phyloP scores from a whole-genome alignment of 2,329 filamentous ascomycete species.

The Setomelanomma holmii region DNA sequence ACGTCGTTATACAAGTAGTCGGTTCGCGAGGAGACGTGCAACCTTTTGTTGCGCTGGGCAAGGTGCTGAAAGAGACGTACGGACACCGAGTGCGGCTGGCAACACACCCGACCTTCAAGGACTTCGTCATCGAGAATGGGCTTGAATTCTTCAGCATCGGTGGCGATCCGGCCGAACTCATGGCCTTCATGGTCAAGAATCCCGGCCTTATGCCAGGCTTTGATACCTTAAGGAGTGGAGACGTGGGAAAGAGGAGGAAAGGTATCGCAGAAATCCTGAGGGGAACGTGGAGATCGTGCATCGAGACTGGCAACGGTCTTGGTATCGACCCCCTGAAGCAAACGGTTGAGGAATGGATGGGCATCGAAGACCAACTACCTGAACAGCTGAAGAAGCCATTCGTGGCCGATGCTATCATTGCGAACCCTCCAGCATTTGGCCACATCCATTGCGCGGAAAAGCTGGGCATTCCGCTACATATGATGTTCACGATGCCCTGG shows the following conservation, averaged over 20 bases:
- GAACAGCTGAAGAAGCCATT: constrained; percentile 64
- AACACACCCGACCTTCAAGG: constrained; percentile 58
- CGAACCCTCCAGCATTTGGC: constrained; percentile 79
- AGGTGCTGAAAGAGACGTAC: constrained; percentile 58
- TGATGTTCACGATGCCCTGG: constrained; percentile 98
- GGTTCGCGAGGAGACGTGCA: constrained; percentile 59
- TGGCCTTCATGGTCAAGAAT: constrained; percentile 90
- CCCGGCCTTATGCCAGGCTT: constrained; percentile 85
- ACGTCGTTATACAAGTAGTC: constrained; percentile 58
- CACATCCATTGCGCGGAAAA: constrained; percentile 79
- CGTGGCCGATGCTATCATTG: constrained; percentile 82
- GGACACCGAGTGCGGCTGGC: constrained; percentile 57
- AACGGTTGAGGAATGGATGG: constrained; percentile 60
- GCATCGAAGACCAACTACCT: constrained; percentile 46
- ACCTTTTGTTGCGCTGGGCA: constrained; percentile 58
- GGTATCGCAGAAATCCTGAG: constrained; percentile 81
- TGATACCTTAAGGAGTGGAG: constrained; percentile 76
- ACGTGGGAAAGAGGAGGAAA: constrained; percentile 75
- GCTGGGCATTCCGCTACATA: constrained; percentile 75
- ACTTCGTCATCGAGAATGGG: constrained; percentile 58
- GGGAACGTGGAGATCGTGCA: constrained; percentile 86
- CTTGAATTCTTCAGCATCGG: constrained; percentile 61
- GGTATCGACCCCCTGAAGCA: constrained; percentile 60
- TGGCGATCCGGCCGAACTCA: constrained; percentile 58
- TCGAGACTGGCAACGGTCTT: constrained; percentile 75